Conservation (phyloP, 2,329 filamentous ascomycete genomes). For the Xylariaceae sp. region DNA sequence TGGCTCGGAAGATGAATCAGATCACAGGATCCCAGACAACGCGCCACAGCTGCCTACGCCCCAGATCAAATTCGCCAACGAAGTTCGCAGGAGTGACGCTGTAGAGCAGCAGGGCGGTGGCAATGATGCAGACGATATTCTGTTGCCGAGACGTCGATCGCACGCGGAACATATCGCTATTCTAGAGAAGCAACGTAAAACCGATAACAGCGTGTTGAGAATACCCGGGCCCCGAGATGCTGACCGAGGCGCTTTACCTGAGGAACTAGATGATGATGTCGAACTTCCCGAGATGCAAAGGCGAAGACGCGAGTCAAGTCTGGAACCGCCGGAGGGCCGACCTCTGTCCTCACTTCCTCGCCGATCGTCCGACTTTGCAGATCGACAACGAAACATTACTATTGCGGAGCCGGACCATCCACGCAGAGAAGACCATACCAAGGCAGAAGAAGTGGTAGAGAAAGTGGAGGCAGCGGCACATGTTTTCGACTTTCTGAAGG, state of each 20-base stretch:
- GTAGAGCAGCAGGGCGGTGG: slow-evolving; percentile 40
- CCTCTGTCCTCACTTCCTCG: slow-evolving; percentile 11
- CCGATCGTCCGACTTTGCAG: slow-evolving; percentile 22
- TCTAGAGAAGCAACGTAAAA: slow-evolving; percentile 75
- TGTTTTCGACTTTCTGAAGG: slow-evolving; percentile 38
- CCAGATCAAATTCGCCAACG: slow-evolving; percentile 61
- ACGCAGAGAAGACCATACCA: slow-evolving; percentile 25
- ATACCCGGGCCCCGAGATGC: slow-evolving; percentile 92
- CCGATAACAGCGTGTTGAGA: slow-evolving; percentile 68
- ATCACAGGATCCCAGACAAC: slow-evolving; percentile 9
- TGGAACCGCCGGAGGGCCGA: slow-evolving; percentile 13
- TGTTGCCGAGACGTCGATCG: slow-evolving; percentile 49
- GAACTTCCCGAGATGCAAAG: slow-evolving; percentile 27
- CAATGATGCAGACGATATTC: slow-evolving; percentile 43
- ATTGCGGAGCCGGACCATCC: slow-evolving; percentile 60
- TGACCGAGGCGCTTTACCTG: slow-evolving; percentile 73
- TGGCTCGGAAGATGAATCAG: slow-evolving; percentile 16
- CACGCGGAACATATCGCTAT: slow-evolving; percentile 85
- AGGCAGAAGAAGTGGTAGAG: slow-evolving; percentile 36
- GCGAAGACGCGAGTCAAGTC: slow-evolving; percentile 29
- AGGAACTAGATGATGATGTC: slow-evolving; percentile 40
- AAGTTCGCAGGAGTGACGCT: slow-evolving; percentile 47
- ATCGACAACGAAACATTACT: slow-evolving; percentile 55
- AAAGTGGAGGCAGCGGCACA: slow-evolving; percentile 40
- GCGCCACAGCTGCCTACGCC: slow-evolving; percentile 19